Conservation (phyloP, 2,329 filamentous ascomycete species). For the Trichoderma cornu-damae region DNA sequence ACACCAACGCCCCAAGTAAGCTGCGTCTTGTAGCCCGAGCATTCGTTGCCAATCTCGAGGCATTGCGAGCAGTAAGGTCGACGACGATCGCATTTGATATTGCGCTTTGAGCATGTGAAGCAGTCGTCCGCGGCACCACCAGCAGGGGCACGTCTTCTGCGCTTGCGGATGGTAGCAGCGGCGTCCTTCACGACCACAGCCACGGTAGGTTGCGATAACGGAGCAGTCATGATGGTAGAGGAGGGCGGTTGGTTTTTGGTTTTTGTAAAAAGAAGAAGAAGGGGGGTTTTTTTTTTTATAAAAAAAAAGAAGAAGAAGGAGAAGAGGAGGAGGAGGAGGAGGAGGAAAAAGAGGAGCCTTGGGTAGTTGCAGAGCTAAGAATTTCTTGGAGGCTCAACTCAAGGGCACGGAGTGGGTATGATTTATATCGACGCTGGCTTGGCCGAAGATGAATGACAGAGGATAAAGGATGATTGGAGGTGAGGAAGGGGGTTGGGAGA, state of each 20-base stretch:
- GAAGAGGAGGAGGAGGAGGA: background rate
- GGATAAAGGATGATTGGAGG: background rate
- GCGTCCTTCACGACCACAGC: slow-evolving; percentile 44
- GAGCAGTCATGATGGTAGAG: slow-evolving; percentile 44
- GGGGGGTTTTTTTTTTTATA: background rate
- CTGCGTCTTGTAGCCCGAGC: slow-evolving; percentile 93
- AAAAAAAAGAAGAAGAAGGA: background rate
- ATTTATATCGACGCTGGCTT: background rate
- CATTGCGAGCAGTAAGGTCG: slow-evolving; percentile 94
- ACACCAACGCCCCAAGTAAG: slow-evolving; percentile 96
- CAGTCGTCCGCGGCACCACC: slow-evolving; percentile 92
- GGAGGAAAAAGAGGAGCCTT: background rate
- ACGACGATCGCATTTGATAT: slow-evolving; percentile 80
- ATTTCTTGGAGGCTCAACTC: background rate
- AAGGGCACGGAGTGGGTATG: background rate
- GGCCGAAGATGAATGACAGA: background rate
- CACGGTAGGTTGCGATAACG: slow-evolving; percentile 40
- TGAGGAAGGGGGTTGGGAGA: background rate
- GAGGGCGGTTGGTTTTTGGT: background rate
- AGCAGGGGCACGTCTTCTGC: slow-evolving; percentile 80
- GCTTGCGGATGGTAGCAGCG: slow-evolving; percentile 55
- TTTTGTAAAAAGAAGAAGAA: background rate
- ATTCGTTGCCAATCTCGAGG: slow-evolving; percentile 84
- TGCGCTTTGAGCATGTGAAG: slow-evolving; percentile 83
- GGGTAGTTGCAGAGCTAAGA: background rate